These are phyloP conservation scores for Vitis labrusca DNA, from an alignment of 164 flowering plant genomes.

Conservation along the genomic window DNA sequence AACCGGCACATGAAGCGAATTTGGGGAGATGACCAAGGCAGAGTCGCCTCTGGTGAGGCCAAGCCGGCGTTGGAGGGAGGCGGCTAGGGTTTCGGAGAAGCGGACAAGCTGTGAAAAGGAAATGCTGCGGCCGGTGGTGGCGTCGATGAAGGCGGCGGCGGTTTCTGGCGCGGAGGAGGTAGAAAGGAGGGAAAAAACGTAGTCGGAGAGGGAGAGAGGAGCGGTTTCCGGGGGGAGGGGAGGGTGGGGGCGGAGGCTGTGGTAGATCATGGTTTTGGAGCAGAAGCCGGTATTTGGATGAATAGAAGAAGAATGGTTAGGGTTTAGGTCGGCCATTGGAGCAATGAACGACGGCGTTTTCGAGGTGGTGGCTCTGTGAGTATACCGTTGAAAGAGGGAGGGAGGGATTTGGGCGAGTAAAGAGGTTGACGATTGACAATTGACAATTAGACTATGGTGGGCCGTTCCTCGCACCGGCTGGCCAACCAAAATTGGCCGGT, in stretches of 20 bases:
- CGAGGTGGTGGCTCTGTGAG: too few relatives aligned
- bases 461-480: too few relatives aligned
- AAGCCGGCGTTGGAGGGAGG: constrained; percentile 10
- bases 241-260: constrained; percentile 20
- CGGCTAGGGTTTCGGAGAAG: constrained; percentile 15
- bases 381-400: too few relatives aligned
- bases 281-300: constrained; percentile 24
- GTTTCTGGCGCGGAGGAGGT: constrained; percentile 12
- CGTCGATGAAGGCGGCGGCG: constrained; percentile 20
- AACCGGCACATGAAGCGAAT: constrained; percentile 11
- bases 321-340: constrained; percentile 4
- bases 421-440: too few relatives aligned
- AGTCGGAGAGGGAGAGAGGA: constrained; percentile 20
- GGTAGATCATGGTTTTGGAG: constrained; percentile 16
- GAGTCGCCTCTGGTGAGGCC: constrained; percentile 18
- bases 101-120: constrained; percentile 14
- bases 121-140: constrained; percentile 20
- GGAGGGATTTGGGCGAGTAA: too few relatives aligned
- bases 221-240: constrained; percentile 15
- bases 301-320: constrained; percentile 2
- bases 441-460: too few relatives aligned
- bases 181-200: constrained; percentile 20
- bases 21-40: constrained; percentile 15
- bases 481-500: too few relatives aligned
- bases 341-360: background rate